Conservation (phyloP, 2,329 filamentous ascomycete genomes). For the Microcyclosporella mali region DNA sequence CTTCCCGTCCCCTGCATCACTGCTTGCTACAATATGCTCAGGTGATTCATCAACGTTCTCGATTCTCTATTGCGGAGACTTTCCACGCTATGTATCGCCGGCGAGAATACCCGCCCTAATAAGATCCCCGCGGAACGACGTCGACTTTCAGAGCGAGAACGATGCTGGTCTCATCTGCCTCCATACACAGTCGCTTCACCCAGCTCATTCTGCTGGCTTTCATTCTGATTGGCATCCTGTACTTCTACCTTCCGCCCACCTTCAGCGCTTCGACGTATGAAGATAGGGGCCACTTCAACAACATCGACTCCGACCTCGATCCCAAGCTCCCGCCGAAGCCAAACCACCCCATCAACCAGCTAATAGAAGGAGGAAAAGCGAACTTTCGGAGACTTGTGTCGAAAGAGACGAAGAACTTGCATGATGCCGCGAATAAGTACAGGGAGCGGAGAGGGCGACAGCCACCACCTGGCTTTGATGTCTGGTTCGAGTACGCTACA, state of each 20-base stretch:
- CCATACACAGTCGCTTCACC: slow-evolving; percentile 28
- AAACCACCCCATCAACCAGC: slow-evolving; percentile 36
- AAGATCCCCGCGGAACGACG: no score
- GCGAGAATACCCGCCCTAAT: no score
- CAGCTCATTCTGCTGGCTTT: slow-evolving; percentile 25
- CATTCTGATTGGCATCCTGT: slow-evolving; percentile 19
- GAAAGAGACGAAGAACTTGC: slow-evolving; percentile 34
- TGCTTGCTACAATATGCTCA: no score
- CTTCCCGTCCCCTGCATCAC: no score
- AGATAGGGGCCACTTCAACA: not conserved
- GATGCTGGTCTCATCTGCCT: slow-evolving; percentile 25
- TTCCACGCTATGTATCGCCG: no score
- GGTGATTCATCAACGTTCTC: no score
- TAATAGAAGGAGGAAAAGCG: slow-evolving; percentile 32
- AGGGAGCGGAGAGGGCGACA: slow-evolving; percentile 41
- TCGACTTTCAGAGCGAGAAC: not conserved
- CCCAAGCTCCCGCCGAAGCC: slow-evolving; percentile 11
- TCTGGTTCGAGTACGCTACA: slow-evolving; percentile 43
- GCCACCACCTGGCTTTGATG: slow-evolving; percentile 46
- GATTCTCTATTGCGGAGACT: no score
- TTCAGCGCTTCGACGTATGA: no score
- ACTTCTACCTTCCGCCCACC: slow-evolving; percentile 17
- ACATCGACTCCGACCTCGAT: slow-evolving; percentile 3
- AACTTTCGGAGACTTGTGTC: slow-evolving; percentile 29
- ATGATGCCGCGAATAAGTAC: slow-evolving; percentile 39